phyloP scores from a whole-genome alignment of 1,284 basidiomycete genomes.

The Trichosporon inkin region DNA sequence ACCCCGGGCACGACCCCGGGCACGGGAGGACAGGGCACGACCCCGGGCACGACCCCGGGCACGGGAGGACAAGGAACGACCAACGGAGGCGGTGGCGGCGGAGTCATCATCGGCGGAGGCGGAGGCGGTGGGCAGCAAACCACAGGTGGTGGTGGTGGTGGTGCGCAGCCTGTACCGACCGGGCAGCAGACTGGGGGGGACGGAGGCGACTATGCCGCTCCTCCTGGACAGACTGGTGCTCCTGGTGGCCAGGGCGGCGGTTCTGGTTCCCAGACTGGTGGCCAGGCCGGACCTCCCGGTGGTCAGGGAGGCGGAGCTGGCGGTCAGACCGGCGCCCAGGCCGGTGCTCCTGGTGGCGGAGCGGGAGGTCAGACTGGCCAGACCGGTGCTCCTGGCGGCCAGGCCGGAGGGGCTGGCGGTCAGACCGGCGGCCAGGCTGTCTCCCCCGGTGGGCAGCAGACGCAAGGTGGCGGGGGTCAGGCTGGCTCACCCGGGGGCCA shows the following conservation, averaged over 20 bases:
- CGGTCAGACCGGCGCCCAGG: no score
- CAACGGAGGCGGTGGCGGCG: neutral
- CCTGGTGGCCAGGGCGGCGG: no score
- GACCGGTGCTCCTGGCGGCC: no score
- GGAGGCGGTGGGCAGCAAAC: neutral
- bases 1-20: neutral
- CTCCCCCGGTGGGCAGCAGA: neutral
- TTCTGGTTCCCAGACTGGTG: no score
- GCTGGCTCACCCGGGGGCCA: neutral
- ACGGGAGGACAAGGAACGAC: neutral
- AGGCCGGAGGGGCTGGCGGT: neutral
- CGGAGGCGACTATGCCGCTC: no score
- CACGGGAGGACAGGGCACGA: neutral
- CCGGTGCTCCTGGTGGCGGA: no score
- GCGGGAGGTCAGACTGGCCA: no score
- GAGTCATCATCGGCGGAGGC: neutral
- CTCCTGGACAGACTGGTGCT: no score
- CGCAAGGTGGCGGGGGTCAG: neutral
- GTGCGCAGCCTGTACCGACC: neutral
- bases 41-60: no score
- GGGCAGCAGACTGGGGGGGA: no score
- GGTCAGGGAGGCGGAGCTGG: neutral
- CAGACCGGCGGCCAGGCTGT: no score
- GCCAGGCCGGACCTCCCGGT: no score
- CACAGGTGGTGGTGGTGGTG: neutral